phyloP scores from a whole-genome alignment of 2,329 filamentous ascomycete genomes.

The Penicillium sp. region DNA sequence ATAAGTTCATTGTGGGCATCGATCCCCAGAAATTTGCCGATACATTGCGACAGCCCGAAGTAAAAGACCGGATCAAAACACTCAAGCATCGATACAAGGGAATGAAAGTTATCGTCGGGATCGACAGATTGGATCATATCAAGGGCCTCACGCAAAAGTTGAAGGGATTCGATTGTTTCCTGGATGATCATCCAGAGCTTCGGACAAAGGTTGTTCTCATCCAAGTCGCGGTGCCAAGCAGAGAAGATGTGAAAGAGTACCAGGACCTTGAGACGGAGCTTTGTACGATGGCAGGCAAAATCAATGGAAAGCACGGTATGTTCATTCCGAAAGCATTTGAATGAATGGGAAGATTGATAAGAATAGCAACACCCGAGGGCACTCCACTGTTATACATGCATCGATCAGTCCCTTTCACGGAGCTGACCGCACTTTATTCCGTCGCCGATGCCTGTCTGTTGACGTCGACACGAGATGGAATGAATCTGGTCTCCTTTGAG shows the following conservation, averaged over 20 bases:
- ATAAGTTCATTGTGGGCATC: slow-evolving; percentile 92
- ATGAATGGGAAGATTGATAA: slow-evolving; percentile 2
- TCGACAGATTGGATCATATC: slow-evolving; percentile 93
- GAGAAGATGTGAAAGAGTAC: slow-evolving; percentile 87
- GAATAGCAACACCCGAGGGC: slow-evolving; percentile 78
- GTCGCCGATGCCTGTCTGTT: slow-evolving; percentile 85
- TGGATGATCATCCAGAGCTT: slow-evolving; percentile 90
- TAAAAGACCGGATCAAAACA: slow-evolving; percentile 74
- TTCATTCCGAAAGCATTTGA: not conserved
- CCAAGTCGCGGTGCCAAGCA: slow-evolving; percentile 85
- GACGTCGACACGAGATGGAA: slow-evolving; percentile 86
- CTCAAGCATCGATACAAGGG: slow-evolving; percentile 82
- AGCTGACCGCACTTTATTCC: slow-evolving; percentile 88
- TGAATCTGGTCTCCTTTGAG: slow-evolving; percentile 97
- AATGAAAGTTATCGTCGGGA: slow-evolving; percentile 86
- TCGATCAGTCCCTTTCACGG: slow-evolving; percentile 86
- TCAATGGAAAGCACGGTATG: slow-evolving; percentile 82
- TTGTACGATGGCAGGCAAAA: slow-evolving; percentile 87
- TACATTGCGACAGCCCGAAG: slow-evolving; percentile 70
- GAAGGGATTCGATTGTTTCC: slow-evolving; percentile 85
- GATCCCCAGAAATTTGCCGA: slow-evolving; percentile 91
- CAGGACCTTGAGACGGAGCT: slow-evolving; percentile 87
- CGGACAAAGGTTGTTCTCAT: slow-evolving; percentile 90
- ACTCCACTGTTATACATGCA: slow-evolving; percentile 97
- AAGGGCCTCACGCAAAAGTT: slow-evolving; percentile 95